Evolutionary conservation across 225 moss, liverwort and hornwort genomes (phyloP), one percentile per base, ranked within the genome.

Genomic region (Antitrichia curtipendula): DNA sequence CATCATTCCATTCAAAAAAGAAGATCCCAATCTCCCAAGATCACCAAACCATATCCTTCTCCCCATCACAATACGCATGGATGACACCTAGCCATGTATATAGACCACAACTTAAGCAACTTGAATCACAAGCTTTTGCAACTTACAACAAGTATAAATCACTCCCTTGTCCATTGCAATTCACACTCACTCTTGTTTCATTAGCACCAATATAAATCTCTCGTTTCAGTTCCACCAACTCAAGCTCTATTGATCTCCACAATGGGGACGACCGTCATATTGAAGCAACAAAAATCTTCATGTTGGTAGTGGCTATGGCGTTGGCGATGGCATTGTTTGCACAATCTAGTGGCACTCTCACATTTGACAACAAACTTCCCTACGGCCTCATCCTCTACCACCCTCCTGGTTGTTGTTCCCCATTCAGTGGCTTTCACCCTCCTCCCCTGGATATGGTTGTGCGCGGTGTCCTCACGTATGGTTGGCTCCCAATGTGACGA

Each of bases 391-490:
- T 25, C 38, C 54, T 56, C 24, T 16, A 24, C 56, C 38, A 56
- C 77, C 77, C 56, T 56, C 77, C 25, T 4, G 38, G 56, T 16
- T 77, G 77, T 1, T 78, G 56, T 38, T 27, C 24, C 16, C 1
- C 0, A 1, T 16, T n/a, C 3, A 10, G 3, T 13, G 38, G 57
- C 9, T 78, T 4, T 0, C 4, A 5, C 3, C 8, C 19, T 58
- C 78, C 57, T 27, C 40, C 28, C 78, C 5, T 0, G 57, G 57
- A 2, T 78, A 5, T 7, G 11, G 12, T 40, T 78, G 58, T 57
- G 12, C 1, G 2, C 18, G 8, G 0, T 78, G 78, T 40, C 40
- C 57, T 4, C 0, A 0, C 0, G 17, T 78, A 27, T 40, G 0
- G 1, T 18, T 78, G 18, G 1, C 1, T 57, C 18, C 40, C 18